Conservation (phyloP, 2,329 filamentous ascomycete species). For the Xylaria digitata region DNA sequence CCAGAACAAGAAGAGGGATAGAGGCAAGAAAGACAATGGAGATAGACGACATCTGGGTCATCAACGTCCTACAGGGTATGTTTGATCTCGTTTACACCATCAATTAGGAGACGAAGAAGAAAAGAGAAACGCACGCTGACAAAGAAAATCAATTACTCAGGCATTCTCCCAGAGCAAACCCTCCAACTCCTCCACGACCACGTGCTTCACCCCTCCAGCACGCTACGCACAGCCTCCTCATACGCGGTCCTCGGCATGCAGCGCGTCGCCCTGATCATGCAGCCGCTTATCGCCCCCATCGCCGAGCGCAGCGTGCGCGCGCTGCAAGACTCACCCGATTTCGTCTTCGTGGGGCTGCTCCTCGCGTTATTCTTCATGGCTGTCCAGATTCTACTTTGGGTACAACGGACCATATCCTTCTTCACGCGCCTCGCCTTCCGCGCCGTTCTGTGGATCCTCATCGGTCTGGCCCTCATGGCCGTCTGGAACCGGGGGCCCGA, state of each 20-base stretch:
- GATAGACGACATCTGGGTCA: constrained; percentile 43
- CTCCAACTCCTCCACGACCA: constrained; percentile 59
- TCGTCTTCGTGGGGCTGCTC: constrained; percentile 59
- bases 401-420: constrained; percentile 78
- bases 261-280: constrained; percentile 46
- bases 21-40: constrained; percentile 35
- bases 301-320: constrained; percentile 54
- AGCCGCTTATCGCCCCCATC: constrained; percentile 58
- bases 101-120: not conserved
- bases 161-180: constrained; percentile 59
- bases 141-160: constrained; percentile 35
- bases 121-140: constrained; percentile 8
- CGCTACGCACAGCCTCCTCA: constrained; percentile 56
- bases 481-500: constrained; percentile 75
- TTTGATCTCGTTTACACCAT: not conserved
- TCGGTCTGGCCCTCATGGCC: constrained; percentile 65
- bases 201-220: constrained; percentile 59
- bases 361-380: constrained; percentile 68
- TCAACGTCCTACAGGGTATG: constrained; percentile 48
- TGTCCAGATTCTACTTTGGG: constrained; percentile 75
- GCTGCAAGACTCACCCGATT: constrained; percentile 56
- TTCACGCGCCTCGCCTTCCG: constrained; percentile 76
- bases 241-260: constrained; percentile 49
- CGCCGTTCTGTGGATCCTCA: constrained; percentile 71
- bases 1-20: not conserved